Base-by-base conservation (phyloP, 169 alveolate genomes). In the Cyclospora cayetanensis region DNA sequence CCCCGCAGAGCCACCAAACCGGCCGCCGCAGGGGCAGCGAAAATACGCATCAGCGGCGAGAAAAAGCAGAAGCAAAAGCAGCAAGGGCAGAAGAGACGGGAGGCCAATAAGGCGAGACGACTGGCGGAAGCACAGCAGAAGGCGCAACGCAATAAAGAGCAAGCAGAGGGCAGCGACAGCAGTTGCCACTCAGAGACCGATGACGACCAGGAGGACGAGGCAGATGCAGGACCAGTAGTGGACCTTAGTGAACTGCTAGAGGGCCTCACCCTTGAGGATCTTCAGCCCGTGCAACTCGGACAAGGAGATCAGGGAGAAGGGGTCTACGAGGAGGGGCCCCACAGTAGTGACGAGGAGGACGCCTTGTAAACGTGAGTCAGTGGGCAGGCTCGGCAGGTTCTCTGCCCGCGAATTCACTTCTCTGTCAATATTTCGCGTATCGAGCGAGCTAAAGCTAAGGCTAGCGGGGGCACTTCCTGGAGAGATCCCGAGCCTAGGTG, bases 261-360 rank as follows among this genome's bases (percentile, higher is more conserved):
- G 43, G 93, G 93, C 34, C 66, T 90, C 39, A 50, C 93, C 29
- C 89, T 89, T 11, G 87, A 89, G 29, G 84, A 76, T 60, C 46
- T 55, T 11, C 72, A 41, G 15, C 74, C 46, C 39, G 77, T 39
- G 25, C 4, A 37, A 18, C 90, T 55, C 18, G 90, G 90, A 4
- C 76, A 37, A 31, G 55, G 86, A 31, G 53, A 18, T n/a, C 4
- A 68, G 20, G 39, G 41, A 18, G 43, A 27, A 35, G 46, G n/a
- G 31, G 74, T 18, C 2, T 43, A 79, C 20, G 65, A 2, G 25
- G 86, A 42, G 86, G 27, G 25, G 41, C 25, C 25, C 15, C 65
- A 12, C 18, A 37, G 31, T 46, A 34, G 74, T 41, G 12, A 20
- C 15, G 65, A 4, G 63, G 42, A 5, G 72, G 89, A 20, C 52